These are phyloP conservation scores for Globisporangium okanoganense DNA, from an alignment of 352 stramenopile genomes.

Conservation along the genomic window DNA sequence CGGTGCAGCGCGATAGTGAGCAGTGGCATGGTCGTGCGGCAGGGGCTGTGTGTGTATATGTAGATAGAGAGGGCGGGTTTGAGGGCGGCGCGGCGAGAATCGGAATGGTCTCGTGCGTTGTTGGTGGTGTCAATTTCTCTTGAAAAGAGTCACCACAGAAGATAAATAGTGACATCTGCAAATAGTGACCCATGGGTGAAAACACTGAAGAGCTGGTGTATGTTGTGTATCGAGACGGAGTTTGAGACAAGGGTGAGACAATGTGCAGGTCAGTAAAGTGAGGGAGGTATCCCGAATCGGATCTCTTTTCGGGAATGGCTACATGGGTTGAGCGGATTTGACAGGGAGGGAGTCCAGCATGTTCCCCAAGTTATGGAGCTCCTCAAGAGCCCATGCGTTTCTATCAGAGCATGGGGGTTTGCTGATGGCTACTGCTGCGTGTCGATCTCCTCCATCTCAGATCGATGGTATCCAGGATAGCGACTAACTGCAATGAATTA, in stretches of 20 bases:
- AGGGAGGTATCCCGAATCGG: neutral
- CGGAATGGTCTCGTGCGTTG: neutral
- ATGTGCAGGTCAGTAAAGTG: neutral
- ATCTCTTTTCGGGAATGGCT: constrained; percentile 1
- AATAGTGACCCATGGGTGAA: neutral
- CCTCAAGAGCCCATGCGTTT: neutral
- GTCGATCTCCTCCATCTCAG: neutral
- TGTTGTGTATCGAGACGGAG: neutral
- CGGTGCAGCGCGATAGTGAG: constrained; percentile 46
- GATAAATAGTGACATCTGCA: neutral
- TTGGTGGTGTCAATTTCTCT: neutral
- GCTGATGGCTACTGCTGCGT: neutral
- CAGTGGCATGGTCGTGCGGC: constrained; percentile 49
- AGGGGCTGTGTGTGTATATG: neutral
- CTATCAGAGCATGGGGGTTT: too few relatives aligned
- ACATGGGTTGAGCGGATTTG: constrained; percentile 5
- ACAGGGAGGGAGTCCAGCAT: neutral
- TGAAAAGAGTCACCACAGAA: neutral
- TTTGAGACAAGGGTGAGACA: constrained; percentile 9
- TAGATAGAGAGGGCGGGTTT: neutral
- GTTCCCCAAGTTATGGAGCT: neutral
- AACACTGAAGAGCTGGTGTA: neutral
- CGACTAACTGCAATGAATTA: too few relatives aligned
- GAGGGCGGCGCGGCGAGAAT: neutral
- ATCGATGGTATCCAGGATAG: neutral